Evolutionary conservation across 495 filamentous ascomycete genomes (phyloP), one percentile per base, ranked within the genome.

Genomic region (Penicillium paradoxum): DNA sequence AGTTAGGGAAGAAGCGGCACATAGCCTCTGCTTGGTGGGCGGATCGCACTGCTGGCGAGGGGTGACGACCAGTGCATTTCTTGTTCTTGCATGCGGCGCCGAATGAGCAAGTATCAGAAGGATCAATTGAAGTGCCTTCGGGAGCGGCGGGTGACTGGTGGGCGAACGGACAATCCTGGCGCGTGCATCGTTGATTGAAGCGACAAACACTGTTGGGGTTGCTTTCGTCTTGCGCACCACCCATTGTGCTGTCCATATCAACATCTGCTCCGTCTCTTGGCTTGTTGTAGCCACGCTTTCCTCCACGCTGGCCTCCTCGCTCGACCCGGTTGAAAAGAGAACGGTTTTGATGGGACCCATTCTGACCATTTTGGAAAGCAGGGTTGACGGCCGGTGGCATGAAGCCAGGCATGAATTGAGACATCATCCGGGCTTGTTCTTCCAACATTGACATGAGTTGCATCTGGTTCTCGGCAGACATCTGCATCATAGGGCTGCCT

Each of bases 1-100:
- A 99, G 73, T 97, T 87, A 36, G 93, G 91, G 68, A 83, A 96
- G 78, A 92, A 99, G 61, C 84, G 88, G 84, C 93, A 99, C 61
- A 96, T 85, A 64, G 85, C 80, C 64, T 95, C 87, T 43, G 83
- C 79, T 66, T 93, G 86, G 69, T 90, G 86, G 11, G 83, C 83
- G 30, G 79, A 66, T 65, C 83, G 88, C 54, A 85, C 78, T 9
- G 92, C 90, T 10, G 95, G 93, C 17, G 93, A 97, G 5, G 93
- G 93, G 66, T 99, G 93, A 10, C 88, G 85, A 21, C 83, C 91
- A 2, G 87, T 87, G 61, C 93, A 99, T 69, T 99, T 99, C 34
- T 79, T 77, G 73, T 96, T 99, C 68, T 91, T 93, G 81, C 93
- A 99, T 17, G 89, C 89, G 4, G 82, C 89, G 13, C 91, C 93